phyloP scores from a whole-genome alignment of 176 grass and related monocot genomes.

The Juncus effusus region DNA sequence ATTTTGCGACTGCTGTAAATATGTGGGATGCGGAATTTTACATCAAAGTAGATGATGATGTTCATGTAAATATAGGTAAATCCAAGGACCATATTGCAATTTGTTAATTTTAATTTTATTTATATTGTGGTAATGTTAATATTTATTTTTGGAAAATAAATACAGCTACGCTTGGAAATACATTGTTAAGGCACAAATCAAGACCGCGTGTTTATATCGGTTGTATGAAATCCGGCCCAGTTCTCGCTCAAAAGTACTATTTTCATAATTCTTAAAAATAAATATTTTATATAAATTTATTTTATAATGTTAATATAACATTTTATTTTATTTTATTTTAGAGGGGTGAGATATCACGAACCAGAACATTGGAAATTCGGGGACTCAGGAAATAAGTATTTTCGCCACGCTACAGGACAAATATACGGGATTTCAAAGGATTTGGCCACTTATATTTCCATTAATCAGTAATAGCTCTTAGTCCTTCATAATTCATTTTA shows the following conservation, averaged over 20 bases:
- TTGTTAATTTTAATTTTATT: background rate
- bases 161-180: slow-evolving; percentile 80
- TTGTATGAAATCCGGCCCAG: slow-evolving; percentile 94
- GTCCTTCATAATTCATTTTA: no score
- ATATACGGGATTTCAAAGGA: slow-evolving; percentile 49
- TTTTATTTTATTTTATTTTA: slow-evolving; percentile 6
- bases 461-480: slow-evolving; percentile 38
- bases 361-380: slow-evolving; percentile 55
- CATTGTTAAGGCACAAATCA: slow-evolving; percentile 50
- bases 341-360: slow-evolving; percentile 47
- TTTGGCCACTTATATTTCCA: slow-evolving; percentile 45
- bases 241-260: slow-evolving; percentile 88
- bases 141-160: background rate
- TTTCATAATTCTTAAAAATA: background rate
- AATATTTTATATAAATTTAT: background rate
- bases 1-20: slow-evolving; percentile 65
- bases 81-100: background rate
- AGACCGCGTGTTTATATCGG: slow-evolving; percentile 79
- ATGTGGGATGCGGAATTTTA: slow-evolving; percentile 97
- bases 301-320: background rate
- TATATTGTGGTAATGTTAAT: no score
- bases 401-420: slow-evolving; percentile 44
- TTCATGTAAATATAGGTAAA: slow-evolving; percentile 97
- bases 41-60: slow-evolving; percentile 90
- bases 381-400: slow-evolving; percentile 46